Evolutionary conservation across 2,329 filamentous ascomycete species (phyloP), one percentile per base, ranked within the genome.

Genomic region (Exophiala phaeomuriformis): DNA sequence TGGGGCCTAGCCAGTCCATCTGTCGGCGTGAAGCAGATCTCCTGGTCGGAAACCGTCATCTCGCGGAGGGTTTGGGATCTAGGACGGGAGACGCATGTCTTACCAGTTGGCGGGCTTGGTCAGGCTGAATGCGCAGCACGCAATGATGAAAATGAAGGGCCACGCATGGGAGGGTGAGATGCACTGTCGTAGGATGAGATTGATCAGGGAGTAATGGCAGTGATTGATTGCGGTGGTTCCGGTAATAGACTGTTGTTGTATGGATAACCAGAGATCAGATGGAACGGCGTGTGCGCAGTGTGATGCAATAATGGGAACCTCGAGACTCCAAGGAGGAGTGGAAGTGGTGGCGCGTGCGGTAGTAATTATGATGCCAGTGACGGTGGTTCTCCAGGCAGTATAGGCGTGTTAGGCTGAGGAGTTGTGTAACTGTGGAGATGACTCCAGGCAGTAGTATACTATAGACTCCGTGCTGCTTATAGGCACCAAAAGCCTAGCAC

Each of bases 1-100:
- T 52, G 40, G 19, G 50, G 55, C 32, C 28, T 42, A n/a, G 49
- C 57, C 27, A 61, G 52, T 2, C 35, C 46, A 12, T 54, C 28
- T 9, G 59, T 52, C 45, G 57, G 48, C 50, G 43, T 56, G 8
- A 58, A 50, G 52, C 50, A 59, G 53, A 60, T 31, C 55, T 58
- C 56, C 41, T 41, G 48, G 27, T 53, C 53, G 31, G 53, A 35
- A 37, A 49, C 48, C 43, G 54, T 59, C 59, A 59, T 61, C 43
- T 59, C 56, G 59, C 43, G 51, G 52, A 48, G 28, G 32, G 43
- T 19, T 41, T 48, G 48, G 51, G 32, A 19, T 43, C 51, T 52
- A 51, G 19, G 49, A 35, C 4, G 6, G 33, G 53, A 56, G 51
- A 39, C 42, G 37, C 53, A 59, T 59, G 28, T 49, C 57, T 51